Evolutionary conservation across 2,329 filamentous ascomycete species (phyloP), one percentile per base, ranked within the genome.

Genomic region (Pseudopithomyces maydicus): DNA sequence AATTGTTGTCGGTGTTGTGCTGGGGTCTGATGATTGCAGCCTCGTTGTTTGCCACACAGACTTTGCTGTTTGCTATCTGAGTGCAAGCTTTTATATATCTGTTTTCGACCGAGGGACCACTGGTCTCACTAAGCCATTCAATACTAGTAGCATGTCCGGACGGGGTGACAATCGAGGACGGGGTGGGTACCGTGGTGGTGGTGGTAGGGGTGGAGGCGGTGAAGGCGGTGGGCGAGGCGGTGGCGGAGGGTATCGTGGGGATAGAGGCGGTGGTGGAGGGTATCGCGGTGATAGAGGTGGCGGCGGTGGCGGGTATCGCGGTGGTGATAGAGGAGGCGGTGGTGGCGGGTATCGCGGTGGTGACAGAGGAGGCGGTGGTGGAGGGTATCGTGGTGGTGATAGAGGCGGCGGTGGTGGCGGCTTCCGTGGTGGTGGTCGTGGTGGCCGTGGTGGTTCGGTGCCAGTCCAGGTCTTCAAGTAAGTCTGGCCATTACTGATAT

Each of bases 381-480:
- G 46, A 23, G 45, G 57, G 15, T 53, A 47, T 41, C 38, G 52
- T 7, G 48, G 54, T 45, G 44, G 54, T 35, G 45, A 36, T 38
- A 43, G 46, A 42, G 52, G 53, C 11, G 35, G 53, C 39, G 22
- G 57, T 42, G 51, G 52, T 26, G 39, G 56, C 23, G 56, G 52
- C 12, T 54, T 46, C 10, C 53, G 48, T 22, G 29, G 36, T 23
- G 45, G 46, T 44, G 52, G 53, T 15, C 36, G 53, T 43, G 23
- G 57, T 43, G 47, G 26, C 26, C 26, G 53, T 56, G 56, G 59
- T 29, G 53, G 22, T 11, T 14, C 33, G 20, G 35, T 29, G 44
- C 19, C 52, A 17, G 50, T 58, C 22, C 47, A 61, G 36, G 52
- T 59, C 6, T 65, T 63, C 32, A 12, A 36, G 47, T 50, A 39